Evolutionary conservation across 2,329 filamentous ascomycete species (phyloP).

Genomic region (Ophiognomonia clavigignenti-juglandacearum): DNA sequence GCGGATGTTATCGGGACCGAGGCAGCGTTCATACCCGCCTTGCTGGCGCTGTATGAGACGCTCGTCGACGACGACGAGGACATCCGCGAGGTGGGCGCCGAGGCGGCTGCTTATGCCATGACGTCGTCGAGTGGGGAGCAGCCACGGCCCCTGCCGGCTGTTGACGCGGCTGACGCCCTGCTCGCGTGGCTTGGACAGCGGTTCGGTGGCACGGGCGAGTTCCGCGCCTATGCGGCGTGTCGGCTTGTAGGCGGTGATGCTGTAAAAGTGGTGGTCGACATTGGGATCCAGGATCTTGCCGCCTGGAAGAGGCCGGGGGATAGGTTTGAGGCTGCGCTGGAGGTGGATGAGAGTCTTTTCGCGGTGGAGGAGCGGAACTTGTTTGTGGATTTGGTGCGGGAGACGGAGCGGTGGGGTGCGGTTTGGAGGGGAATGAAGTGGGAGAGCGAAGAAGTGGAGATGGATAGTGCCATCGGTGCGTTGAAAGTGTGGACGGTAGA

Average conservation of each 20-base stretch:
- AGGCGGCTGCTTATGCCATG: constrained; percentile 5
- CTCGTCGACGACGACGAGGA: constrained; percentile 92
- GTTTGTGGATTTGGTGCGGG: constrained; percentile 78
- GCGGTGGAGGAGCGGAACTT: constrained; percentile 89
- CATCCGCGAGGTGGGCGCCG: constrained; percentile 35
- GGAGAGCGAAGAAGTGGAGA: constrained; percentile 16
- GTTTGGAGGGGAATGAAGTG: constrained; percentile 34
- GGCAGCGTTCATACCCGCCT: constrained; percentile 48
- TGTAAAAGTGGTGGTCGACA: constrained; percentile 11
- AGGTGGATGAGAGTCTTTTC: constrained; percentile 68
- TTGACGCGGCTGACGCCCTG: constrained; percentile 42
- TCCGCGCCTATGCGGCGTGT: constrained; percentile 34
- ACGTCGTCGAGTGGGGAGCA: not conserved
- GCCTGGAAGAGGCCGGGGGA: constrained; percentile 22
- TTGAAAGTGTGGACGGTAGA: constrained; percentile 43
- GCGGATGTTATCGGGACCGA: constrained; percentile 20
- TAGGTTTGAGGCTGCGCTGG: constrained; percentile 41
- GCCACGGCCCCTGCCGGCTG: constrained; percentile 35
- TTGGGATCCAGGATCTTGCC: constrained; percentile 9
- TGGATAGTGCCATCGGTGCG: constrained; percentile 18
- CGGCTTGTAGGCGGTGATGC: constrained; percentile 37
- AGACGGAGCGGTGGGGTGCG: constrained; percentile 63
- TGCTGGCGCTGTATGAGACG: constrained; percentile 68
- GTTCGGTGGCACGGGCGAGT: constrained; percentile 31
- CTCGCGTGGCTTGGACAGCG: constrained; percentile 35